phyloP scores from a whole-genome alignment of 2,329 filamentous ascomycete genomes.

The Tolypocladium guangdongense region DNA sequence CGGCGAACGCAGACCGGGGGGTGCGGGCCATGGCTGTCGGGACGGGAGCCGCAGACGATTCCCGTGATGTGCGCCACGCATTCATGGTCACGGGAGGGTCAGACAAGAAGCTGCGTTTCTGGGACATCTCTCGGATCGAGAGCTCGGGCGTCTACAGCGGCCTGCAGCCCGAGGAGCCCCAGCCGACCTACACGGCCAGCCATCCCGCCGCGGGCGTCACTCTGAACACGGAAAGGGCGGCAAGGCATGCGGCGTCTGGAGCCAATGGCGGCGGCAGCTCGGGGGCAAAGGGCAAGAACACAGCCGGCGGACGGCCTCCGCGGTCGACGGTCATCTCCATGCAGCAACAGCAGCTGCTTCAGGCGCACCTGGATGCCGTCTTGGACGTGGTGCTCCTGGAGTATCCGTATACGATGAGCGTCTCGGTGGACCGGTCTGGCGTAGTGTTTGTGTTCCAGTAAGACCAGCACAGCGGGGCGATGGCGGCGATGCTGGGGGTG shows the following conservation, averaged over 20 bases:
- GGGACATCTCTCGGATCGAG: conserved; percentile 75
- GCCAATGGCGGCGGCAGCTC: not conserved
- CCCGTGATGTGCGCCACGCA: conserved; percentile 62
- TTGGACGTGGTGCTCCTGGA: conserved; percentile 83
- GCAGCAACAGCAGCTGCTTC: conserved; percentile 78
- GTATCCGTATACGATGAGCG: conserved; percentile 81
- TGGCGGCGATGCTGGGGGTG: not conserved
- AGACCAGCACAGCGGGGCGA: conserved; percentile 5
- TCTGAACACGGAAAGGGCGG: conserved; percentile 54
- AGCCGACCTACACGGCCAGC: conserved; percentile 59
- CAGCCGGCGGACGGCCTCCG: conserved; percentile 36
- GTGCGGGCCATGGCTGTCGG: conserved; percentile 66
- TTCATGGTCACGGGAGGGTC: conserved; percentile 82
- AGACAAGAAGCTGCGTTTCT: conserved; percentile 86
- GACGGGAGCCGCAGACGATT: conserved; percentile 58
- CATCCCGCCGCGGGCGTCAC: conserved; percentile 53
- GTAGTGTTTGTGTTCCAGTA: conserved; percentile 73
- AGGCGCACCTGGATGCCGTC: conserved; percentile 78
- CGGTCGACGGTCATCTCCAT: conserved; percentile 76
- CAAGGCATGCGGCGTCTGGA: conserved; percentile 23
- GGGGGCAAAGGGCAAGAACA: conserved; percentile 16
- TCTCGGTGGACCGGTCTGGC: conserved; percentile 81
- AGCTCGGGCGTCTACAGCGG: conserved; percentile 74
- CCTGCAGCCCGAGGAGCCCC: conserved; percentile 55
- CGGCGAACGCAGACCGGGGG: conserved; percentile 49